Percentiles rank a stretch among this genome's conserved stretches.
These are phyloP conservation scores for Clathrus columnatus DNA, from an alignment of 768 basidiomycete species.

Conservation along the genomic window DNA sequence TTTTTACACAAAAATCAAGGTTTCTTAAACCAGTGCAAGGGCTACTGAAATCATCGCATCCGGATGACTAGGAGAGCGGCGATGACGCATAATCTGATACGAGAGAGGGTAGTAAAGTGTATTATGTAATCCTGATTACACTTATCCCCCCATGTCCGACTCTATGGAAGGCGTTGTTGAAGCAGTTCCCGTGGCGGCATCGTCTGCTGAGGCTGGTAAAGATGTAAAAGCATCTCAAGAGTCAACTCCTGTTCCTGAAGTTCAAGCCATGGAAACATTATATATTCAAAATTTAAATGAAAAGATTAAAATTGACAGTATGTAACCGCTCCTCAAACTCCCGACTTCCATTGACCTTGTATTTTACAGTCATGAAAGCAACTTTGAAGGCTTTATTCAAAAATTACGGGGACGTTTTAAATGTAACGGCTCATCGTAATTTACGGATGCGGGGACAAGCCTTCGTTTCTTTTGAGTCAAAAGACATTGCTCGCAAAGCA, in stretches of 20 bases:
- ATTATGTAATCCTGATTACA: background rate
- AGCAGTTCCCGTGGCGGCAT: background rate
- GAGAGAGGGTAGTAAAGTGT: background rate
- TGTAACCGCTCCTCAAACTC: slow-evolving; percentile 10
- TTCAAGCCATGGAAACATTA: slow-evolving; percentile 64
- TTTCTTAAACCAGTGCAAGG: too few relatives aligned
- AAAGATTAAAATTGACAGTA: slow-evolving; percentile 77
- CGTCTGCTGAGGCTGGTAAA: background rate
- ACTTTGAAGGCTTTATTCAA: slow-evolving; percentile 86
- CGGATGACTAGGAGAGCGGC: too few relatives aligned
- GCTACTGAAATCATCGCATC: too few relatives aligned
- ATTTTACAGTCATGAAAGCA: slow-evolving; percentile 66
- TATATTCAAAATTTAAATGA: slow-evolving; percentile 97
- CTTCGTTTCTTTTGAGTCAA: slow-evolving; percentile 83
- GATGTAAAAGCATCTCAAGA: slow-evolving; percentile 1
- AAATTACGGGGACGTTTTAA: slow-evolving; percentile 84
- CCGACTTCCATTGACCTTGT: slow-evolving; percentile 9
- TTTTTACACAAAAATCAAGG: too few relatives aligned
- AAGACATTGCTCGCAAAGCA: slow-evolving; percentile 79
- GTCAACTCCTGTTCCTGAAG: slow-evolving; percentile 13
- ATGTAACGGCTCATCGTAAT: slow-evolving; percentile 93
- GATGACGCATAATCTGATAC: background rate
- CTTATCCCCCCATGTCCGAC: background rate
- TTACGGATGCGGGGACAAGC: slow-evolving; percentile 98
- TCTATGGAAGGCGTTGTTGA: slow-evolving; percentile 10